phyloP scores from a whole-genome alignment of 352 stramenopile species.

The Globisporangium viniferum region DNA sequence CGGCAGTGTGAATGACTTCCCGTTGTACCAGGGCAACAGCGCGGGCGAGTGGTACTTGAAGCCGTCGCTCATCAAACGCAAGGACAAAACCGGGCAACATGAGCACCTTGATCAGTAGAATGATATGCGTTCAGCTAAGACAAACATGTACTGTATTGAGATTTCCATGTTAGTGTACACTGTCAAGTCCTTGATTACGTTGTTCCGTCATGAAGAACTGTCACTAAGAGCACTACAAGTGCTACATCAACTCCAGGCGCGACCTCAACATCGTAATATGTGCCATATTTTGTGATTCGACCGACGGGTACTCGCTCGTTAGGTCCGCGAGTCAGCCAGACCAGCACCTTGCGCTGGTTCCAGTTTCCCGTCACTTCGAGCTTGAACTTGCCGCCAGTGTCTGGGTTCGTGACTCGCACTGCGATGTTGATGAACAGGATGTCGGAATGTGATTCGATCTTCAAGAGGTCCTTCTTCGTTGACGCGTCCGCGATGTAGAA shows the following conservation, averaged over 20 bases:
- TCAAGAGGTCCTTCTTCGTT: slow-evolving; percentile 19
- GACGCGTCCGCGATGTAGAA: slow-evolving; percentile 18
- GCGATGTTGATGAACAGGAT: slow-evolving; percentile 17
- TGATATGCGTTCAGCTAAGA: no score
- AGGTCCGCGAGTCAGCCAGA: slow-evolving; percentile 14
- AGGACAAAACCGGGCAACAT: no score
- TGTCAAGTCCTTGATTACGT: not conserved
- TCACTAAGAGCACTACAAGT: slow-evolving; percentile 14
- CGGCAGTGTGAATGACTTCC: no score
- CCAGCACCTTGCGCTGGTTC: slow-evolving; percentile 13
- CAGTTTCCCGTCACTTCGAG: slow-evolving; percentile 15
- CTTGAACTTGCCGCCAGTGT: slow-evolving; percentile 11
- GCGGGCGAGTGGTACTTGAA: no score
- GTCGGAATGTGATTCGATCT: slow-evolving; percentile 14
- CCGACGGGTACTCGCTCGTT: slow-evolving; percentile 13
- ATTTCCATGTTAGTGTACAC: no score
- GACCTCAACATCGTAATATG: slow-evolving; percentile 15
- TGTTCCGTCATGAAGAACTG: slow-evolving; percentile 1
- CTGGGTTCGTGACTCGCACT: slow-evolving; percentile 14
- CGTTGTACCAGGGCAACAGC: no score
- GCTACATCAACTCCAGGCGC: slow-evolving; percentile 12
- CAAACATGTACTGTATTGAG: no score
- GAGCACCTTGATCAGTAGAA: no score
- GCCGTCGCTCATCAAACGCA: no score
- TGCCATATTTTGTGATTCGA: slow-evolving; percentile 12